Percentiles rank a stretch among this genome's conserved stretches.
phyloP scores from a whole-genome alignment of 352 stramenopile species.

The Globisporangium okanoganense region DNA sequence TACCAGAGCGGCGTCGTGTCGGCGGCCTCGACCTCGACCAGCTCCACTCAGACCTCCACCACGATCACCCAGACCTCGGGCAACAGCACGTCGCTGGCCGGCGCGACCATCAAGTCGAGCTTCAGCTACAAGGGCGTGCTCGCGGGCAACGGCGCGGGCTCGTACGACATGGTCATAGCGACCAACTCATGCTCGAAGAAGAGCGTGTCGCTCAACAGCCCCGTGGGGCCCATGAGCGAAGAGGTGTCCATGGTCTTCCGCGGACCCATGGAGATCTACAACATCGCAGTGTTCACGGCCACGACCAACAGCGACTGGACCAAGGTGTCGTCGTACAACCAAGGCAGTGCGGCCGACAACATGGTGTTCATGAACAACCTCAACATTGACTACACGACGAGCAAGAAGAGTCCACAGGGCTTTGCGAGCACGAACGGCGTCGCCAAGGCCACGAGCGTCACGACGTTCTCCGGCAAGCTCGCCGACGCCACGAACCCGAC shows the following conservation, averaged over 20 bases:
- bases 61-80: not conserved
- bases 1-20: conserved; percentile 14
- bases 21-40: not conserved
- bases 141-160: conserved; percentile 33
- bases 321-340: conserved; percentile 43
- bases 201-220: conserved; percentile 28
- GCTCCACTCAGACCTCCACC: not conserved
- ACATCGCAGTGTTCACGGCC: conserved; percentile 44
- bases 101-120: conserved; percentile 43
- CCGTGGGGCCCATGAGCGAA: conserved; percentile 45
- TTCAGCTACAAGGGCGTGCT: conserved; percentile 38
- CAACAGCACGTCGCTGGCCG: conserved; percentile 26
- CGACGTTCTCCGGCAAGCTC: conserved; percentile 42
- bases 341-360: conserved; percentile 31
- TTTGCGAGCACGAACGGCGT: conserved; percentile 33
- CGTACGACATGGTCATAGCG: conserved; percentile 41
- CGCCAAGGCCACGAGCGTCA: conserved; percentile 24
- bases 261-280: conserved; percentile 57
- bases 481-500: conserved; percentile 44
- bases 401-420: conserved; percentile 41
- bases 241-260: conserved; percentile 57
- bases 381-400: conserved; percentile 51
- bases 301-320: conserved; percentile 28
- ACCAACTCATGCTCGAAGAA: conserved; percentile 31
- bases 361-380: conserved; percentile 64